Evolutionary conservation across 257 asterid species (phyloP).

Genomic region (Leonotis leonurus): DNA sequence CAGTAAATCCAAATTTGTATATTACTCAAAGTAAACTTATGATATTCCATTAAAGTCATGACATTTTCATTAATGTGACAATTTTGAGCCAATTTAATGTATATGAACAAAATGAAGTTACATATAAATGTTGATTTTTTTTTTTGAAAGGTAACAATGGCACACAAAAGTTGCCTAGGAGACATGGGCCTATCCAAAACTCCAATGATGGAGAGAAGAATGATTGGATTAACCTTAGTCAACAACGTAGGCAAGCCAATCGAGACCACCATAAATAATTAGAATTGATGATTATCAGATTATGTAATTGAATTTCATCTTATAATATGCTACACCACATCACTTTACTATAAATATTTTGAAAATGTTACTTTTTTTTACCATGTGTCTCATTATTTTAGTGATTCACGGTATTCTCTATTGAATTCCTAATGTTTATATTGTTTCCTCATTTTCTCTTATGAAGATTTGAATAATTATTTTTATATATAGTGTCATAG

Average conservation of each 20-base stretch:
- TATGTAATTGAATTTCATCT: neutral
- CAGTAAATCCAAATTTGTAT: no score
- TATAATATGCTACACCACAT: neutral
- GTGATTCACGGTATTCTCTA: no score
- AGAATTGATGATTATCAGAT: neutral
- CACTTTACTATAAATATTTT: neutral
- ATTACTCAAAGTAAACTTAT: no score
- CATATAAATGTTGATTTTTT: neutral
- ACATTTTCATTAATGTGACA: no score
- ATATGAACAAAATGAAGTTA: neutral
- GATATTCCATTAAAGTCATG: no score
- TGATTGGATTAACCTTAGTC: neutral
- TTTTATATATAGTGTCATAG: no score
- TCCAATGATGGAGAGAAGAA: neutral
- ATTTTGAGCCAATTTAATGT: no score
- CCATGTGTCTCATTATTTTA: no score
- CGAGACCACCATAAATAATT: neutral
- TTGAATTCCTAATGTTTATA: no score
- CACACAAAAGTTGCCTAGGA: constrained; percentile 23
- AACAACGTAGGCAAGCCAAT: neutral
- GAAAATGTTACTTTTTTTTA: neutral
- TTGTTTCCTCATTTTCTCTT: no score
- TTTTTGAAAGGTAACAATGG: constrained; percentile 29
- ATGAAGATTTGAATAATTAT: no score
- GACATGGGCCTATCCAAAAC: constrained; percentile 12